Percentiles rank a stretch among this genome's conserved stretches.
phyloP scores from a whole-genome alignment of 2,329 filamentous ascomycete species.

The Penicillium rolfsii region DNA sequence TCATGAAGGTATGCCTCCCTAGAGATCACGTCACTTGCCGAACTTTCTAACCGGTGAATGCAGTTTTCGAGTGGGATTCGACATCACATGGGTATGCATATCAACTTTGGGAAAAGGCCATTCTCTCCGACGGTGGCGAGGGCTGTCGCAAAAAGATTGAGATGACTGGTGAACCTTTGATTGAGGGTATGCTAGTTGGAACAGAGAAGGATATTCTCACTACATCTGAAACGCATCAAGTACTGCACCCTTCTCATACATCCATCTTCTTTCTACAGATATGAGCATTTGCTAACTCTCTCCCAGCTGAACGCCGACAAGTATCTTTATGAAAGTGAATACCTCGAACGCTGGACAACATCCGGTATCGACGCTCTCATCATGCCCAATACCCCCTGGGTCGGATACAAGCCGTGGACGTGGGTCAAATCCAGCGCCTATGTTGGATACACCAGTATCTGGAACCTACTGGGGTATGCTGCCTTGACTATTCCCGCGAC shows the following conservation, averaged over 20 bases:
- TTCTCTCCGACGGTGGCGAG: constrained; percentile 40
- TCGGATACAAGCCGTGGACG: constrained; percentile 36
- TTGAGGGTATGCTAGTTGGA: constrained; percentile 43
- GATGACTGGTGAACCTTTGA: constrained; percentile 37
- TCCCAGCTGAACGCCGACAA: constrained; percentile 34
- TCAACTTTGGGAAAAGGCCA: constrained; percentile 38
- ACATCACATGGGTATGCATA: constrained; percentile 35
- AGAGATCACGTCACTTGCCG: not conserved
- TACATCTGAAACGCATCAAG: constrained; percentile 33
- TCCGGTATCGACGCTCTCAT: constrained; percentile 39
- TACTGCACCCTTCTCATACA: constrained; percentile 1
- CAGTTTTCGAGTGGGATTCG: constrained; percentile 40
- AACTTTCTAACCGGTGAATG: not conserved
- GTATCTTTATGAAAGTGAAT: constrained; percentile 33
- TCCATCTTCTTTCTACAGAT: not conserved
- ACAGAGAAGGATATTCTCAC: constrained; percentile 32
- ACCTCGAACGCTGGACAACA: constrained; percentile 37
- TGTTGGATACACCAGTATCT: constrained; percentile 41
- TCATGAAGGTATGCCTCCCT: constrained; percentile 52
- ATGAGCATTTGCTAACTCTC: not conserved
- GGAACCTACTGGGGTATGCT: constrained; percentile 42
- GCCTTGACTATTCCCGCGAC: constrained; percentile 39
- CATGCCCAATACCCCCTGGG: constrained; percentile 40
- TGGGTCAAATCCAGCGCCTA: constrained; percentile 42
- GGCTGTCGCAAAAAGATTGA: constrained; percentile 34